Percentiles rank a stretch among this genome's conserved stretches.
Conservation (phyloP, 305 asterid genomes). For the Ruellia speciosa region DNA sequence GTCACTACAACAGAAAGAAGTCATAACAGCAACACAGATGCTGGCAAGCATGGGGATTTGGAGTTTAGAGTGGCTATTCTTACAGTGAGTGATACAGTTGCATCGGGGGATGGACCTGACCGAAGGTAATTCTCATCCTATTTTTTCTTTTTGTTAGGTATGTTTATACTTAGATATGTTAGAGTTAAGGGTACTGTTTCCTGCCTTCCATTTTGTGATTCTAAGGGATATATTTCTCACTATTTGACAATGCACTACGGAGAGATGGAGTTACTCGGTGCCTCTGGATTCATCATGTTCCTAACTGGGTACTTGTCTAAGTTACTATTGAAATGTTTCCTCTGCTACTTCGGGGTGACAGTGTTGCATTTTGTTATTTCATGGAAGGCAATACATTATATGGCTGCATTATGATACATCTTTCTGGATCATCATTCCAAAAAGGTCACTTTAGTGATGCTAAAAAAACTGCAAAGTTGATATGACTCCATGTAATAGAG, state of each 20-base stretch:
- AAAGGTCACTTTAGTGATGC: conserved; percentile 78
- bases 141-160: background rate
- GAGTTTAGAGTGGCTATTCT: background rate
- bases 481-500: conserved; percentile 39
- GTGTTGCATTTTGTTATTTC: background rate
- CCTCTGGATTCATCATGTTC: too few relatives aligned
- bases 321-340: conserved; percentile 4
- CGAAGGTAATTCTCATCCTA: background rate
- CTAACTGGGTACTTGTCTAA: too few relatives aligned
- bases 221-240: too few relatives aligned
- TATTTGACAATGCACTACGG: too few relatives aligned
- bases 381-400: conserved; percentile 10
- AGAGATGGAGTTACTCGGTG: too few relatives aligned
- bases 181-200: too few relatives aligned
- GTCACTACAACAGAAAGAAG: conserved; percentile 24
- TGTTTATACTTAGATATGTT: background rate
- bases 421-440: conserved; percentile 55
- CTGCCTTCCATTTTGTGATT: too few relatives aligned
- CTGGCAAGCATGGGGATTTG: background rate
- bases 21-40: conserved; percentile 18
- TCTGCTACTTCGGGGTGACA: conserved; percentile 1
- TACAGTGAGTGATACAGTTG: background rate
- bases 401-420: conserved; percentile 60
- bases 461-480: conserved; percentile 38
- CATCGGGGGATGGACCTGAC: background rate